Base-by-base conservation (phyloP, 306 rosid genomes). In the Phaseolus lunatus region DNA sequence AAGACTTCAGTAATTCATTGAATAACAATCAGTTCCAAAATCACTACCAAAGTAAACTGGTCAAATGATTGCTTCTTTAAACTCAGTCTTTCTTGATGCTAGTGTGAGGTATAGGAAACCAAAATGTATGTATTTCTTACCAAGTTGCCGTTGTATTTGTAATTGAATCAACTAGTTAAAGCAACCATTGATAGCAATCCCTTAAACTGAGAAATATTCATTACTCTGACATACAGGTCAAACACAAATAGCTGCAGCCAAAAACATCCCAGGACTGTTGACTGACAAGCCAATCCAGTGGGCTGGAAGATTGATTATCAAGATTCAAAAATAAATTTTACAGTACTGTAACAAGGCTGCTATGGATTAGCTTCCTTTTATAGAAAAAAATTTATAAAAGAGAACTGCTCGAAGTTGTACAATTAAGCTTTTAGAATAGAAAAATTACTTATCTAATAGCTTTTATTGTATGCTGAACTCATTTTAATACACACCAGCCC, bases 1-100 rank as follows among this genome's bases (percentile, higher is more conserved):
- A 49, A 66, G 43, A 39, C 20, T 48, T 20, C 0, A 41, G 18
- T 5, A 44, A 67, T 35, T 23, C 57, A 22, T 67, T 23, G 23
- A 27, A 15, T 45, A 45, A 45, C 15, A 68, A 68, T 14, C 22
- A 68, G 24, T 53, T 15, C 39, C 37, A 68, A 66, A 15, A 15
- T 67, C 37, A 67, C 18, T 45, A 15, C 23, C 5, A 68, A 68
- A 26, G 16, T 24, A 45, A 68, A 24, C 23, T 68, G 16, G 41
- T 67, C 14, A 45, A 45, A 68, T 68, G 23, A n/a, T 24, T 68
- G 57, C 24, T 14, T 68, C 58, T 68, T 45, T 23, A 68, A 68
- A 26, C 23, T 24, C 57, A 3, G 58, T 24, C 41, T 11, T 41
- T 41, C 19, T 47, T 45, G 73, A 24, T 45, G 73, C 41, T 45